phyloP scores from a whole-genome alignment of 2,329 filamentous ascomycete genomes.

The Fusarium tricinctum region DNA sequence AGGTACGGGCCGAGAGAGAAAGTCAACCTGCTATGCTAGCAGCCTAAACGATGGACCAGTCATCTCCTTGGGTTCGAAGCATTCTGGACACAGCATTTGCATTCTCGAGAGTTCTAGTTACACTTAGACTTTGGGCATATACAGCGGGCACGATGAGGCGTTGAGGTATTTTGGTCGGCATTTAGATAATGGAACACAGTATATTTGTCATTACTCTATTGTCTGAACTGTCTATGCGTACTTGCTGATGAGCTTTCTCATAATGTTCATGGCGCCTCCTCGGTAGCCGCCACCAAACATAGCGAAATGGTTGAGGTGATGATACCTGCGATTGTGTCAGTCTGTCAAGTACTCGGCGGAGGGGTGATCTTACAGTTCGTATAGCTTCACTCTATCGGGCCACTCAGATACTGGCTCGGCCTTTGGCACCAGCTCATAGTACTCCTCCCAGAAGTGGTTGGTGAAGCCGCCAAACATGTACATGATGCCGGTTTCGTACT shows the following conservation, averaged over 20 bases:
- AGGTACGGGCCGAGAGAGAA: constrained; percentile 43
- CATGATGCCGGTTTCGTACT: constrained; percentile 96
- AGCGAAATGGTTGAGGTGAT: constrained; percentile 89
- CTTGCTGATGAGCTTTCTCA: constrained; percentile 79
- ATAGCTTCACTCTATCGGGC: constrained; percentile 83
- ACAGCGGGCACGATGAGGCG: constrained; percentile 48
- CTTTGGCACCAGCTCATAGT: constrained; percentile 80
- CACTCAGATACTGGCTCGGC: constrained; percentile 86
- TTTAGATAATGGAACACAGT: constrained; percentile 29
- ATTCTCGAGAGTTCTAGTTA: constrained; percentile 29
- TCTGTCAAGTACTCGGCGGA: neutral
- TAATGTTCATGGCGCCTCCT: constrained; percentile 81
- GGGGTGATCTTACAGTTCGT: constrained; percentile 76
- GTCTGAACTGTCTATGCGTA: constrained; percentile 65
- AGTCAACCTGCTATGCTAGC: constrained; percentile 59
- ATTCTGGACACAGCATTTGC: constrained; percentile 31
- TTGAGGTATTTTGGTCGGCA: constrained; percentile 42
- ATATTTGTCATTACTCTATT: constrained; percentile 19
- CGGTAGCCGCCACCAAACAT: constrained; percentile 87
- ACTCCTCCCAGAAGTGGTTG: constrained; percentile 79
- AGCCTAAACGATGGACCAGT: constrained; percentile 25
- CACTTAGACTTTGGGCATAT: constrained; percentile 44
- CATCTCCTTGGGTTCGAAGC: constrained; percentile 8
- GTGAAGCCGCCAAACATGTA: constrained; percentile 95
- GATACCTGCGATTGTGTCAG: constrained; percentile 70